Evolutionary conservation across 768 basidiomycete genomes (phyloP), one percentile per base, ranked within the genome.

Genomic region (Megacollybia marginata): DNA sequence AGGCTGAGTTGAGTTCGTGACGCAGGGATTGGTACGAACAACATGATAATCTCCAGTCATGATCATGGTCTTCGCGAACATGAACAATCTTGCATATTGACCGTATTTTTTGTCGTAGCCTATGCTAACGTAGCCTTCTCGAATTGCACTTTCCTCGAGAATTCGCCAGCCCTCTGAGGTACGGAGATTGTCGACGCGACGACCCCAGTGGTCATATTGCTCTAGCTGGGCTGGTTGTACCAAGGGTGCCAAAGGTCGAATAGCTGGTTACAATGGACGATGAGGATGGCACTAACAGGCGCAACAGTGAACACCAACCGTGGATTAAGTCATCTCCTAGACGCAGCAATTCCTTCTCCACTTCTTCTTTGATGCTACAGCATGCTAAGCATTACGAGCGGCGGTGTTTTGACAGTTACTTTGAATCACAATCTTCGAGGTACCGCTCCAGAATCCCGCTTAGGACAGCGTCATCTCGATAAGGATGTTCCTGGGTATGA

Each of bases 191-290:
- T 79, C 75, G 18, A 76, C 59, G 9, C 74, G 67, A 40, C 59
- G 59, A 1, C 75, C 76, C 68, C 67, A 76, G 19, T 75, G 69
- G 54, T 76, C 58, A 48, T 76, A 79, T 57, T 79, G 78, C 1
- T 62, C 35, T 38, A 38, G n/a, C 35, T 11, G 11, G n/a, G 35
- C 35, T 38, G 11, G 35, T 38, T 38, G 35, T 11, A 38, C 35
- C n/a, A 38, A n/a, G 11, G 35, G 35, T 11, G 35, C 11, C n/a
- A 38, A n/a, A 11, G 35, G 35, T 38, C 35, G 35, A 38, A 38
- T 38, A 38, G 35, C n/a, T 38, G 35, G n/a, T 38, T 38, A 38
- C n/a, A 38, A 11, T 38, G 35, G n/a, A n/a, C n/a, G n/a, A n/a
- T n/a, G n/a, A n/a, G n/a, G n/a, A n/a, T n/a, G n/a, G n/a, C n/a